Percentiles rank a stretch among this genome's conserved stretches.
phyloP scores from a whole-genome alignment of 768 basidiomycete species.

The Mycena polygramma region DNA sequence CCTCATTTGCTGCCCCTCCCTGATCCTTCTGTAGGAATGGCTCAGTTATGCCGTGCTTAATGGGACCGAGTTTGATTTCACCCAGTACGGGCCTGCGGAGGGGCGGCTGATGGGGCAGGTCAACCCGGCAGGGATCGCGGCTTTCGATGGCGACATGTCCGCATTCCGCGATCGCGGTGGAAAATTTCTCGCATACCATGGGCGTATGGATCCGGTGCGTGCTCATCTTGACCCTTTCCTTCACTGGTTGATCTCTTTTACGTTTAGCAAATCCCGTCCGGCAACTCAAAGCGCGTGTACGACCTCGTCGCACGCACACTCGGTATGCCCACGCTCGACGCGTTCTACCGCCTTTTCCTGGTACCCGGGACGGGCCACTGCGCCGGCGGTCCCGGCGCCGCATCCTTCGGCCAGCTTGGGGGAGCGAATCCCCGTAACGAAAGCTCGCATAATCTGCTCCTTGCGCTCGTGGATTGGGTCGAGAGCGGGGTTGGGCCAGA shows the following conservation, averaged over 20 bases:
- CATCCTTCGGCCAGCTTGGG: conserved; percentile 32
- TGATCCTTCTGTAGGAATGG: conserved; percentile 17
- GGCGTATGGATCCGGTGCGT: conserved; percentile 21
- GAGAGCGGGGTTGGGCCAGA: conserved; percentile 19
- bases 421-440: neutral
- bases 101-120: conserved; percentile 4
- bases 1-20: neutral
- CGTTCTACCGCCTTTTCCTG: conserved; percentile 43
- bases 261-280: conserved; percentile 36
- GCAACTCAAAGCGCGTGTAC: conserved; percentile 38
- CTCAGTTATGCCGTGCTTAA: conserved; percentile 25
- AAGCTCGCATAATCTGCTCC: conserved; percentile 9
- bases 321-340: conserved; percentile 30
- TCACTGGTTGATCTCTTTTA: neutral
- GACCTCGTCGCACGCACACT: conserved; percentile 35
- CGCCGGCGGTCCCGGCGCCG: conserved; percentile 19
- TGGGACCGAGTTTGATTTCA: conserved; percentile 14
- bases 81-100: conserved; percentile 18
- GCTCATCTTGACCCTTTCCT: too few species aligned
- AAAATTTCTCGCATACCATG: conserved; percentile 43
- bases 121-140: conserved; percentile 27
- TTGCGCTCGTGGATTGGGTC: conserved; percentile 30
- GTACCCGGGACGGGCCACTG: conserved; percentile 45
- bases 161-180: conserved; percentile 40
- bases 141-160: conserved; percentile 37